phyloP scores from a whole-genome alignment of 208 protist genomes.

The Trypanosoma boissoni region DNA sequence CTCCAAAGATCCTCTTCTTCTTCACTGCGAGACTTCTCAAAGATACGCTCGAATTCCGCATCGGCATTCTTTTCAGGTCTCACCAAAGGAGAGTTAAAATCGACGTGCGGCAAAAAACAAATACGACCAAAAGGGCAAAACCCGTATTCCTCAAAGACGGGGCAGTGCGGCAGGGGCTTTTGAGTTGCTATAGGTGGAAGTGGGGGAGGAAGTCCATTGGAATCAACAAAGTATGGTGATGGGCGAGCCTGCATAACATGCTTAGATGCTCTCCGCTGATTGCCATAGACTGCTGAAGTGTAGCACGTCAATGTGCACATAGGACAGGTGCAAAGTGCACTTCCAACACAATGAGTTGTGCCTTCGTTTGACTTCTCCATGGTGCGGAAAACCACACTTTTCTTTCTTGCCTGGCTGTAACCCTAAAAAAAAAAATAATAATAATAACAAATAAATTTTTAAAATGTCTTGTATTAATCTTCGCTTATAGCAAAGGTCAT shows the following conservation, averaged over 20 bases:
- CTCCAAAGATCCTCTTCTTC: constrained; percentile 48
- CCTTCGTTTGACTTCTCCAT: constrained; percentile 3
- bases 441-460: constrained; percentile 6
- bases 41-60: constrained; percentile 56
- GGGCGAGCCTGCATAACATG: constrained; percentile 76
- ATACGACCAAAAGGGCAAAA: constrained; percentile 73
- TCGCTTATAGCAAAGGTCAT: constrained; percentile 1
- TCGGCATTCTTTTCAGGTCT: constrained; percentile 30
- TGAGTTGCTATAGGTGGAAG: constrained; percentile 29
- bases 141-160: constrained; percentile 62
- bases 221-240: constrained; percentile 44
- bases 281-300: constrained; percentile 58
- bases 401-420: not conserved
- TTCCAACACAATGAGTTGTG: constrained; percentile 3
- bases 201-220: constrained; percentile 36
- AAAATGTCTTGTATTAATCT: not conserved
- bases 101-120: constrained; percentile 74
- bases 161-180: constrained; percentile 36
- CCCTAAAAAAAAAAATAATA: constrained; percentile 16
- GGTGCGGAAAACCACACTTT: constrained; percentile 15
- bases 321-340: constrained; percentile 48
- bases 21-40: constrained; percentile 34
- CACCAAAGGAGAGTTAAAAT: constrained; percentile 25
- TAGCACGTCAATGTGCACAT: constrained; percentile 69
- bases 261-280: constrained; percentile 71